These are phyloP conservation scores for Syzygium jambos DNA, from an alignment of 345 rosid genomes.

Conservation along the genomic window DNA sequence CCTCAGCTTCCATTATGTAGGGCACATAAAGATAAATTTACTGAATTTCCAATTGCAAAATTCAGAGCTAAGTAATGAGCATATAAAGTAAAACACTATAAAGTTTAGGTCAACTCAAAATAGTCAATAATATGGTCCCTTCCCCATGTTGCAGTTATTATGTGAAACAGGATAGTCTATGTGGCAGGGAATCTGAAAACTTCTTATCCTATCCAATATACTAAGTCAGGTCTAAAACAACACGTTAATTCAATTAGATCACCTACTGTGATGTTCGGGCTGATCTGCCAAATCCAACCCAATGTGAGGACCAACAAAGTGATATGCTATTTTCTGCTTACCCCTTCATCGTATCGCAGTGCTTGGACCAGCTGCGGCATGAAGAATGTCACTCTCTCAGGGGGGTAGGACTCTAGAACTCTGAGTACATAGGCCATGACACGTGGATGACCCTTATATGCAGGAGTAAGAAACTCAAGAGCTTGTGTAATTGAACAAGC, in stretches of 20 bases:
- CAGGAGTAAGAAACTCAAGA: constrained; percentile 91
- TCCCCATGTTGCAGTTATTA: background rate
- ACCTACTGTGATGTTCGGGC: background rate
- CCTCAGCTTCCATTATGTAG: background rate
- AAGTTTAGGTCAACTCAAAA: background rate
- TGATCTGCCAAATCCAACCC: background rate
- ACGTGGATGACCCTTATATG: constrained; percentile 95
- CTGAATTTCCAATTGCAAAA: background rate
- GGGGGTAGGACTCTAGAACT: constrained; percentile 98
- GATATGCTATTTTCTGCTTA: constrained; percentile 11
- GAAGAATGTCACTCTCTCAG: constrained; percentile 90
- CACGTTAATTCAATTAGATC: background rate
- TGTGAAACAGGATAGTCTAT: background rate
- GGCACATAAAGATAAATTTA: background rate
- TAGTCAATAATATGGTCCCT: background rate
- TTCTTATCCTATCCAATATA: background rate
- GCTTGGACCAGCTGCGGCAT: constrained; percentile 99
- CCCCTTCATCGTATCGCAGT: constrained; percentile 87
- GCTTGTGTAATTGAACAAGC: constrained; percentile 97
- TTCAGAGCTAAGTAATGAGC: background rate
- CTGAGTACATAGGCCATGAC: constrained; percentile 99
- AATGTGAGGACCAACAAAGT: background rate
- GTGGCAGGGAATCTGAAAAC: background rate
- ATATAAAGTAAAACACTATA: background rate
- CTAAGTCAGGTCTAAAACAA: background rate